Percentiles rank a stretch among this genome's conserved stretches.
Conservation (phyloP, 163 green algal species). For the Trebouxiophyceae sp. region DNA sequence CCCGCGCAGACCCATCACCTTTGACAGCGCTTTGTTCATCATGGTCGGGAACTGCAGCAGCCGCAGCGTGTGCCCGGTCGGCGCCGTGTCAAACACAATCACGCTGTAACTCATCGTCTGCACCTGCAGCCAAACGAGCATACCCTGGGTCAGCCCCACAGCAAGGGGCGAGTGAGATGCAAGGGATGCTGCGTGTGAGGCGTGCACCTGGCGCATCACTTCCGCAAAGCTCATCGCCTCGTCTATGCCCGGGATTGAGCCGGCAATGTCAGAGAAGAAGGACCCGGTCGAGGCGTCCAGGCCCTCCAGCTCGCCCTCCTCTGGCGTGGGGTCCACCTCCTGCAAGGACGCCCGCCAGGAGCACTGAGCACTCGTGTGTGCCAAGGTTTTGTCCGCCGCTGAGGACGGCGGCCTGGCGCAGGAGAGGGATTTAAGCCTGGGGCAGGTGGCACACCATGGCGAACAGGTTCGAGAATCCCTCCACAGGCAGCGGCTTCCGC, state of each 20-base stretch:
- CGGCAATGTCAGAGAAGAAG: conserved; percentile 82
- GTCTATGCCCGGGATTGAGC: conserved; percentile 94
- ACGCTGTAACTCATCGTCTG: conserved; percentile 89
- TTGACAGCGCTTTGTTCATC: conserved; percentile 85
- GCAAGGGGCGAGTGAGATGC: no score
- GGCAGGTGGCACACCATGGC: conserved; percentile 72
- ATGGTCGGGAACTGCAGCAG: conserved; percentile 91
- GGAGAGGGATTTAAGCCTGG: no score
- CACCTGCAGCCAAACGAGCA: no score
- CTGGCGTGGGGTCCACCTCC: conserved; percentile 89
- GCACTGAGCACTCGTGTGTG: no score
- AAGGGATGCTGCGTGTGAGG: no score
- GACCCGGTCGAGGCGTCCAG: conserved; percentile 42
- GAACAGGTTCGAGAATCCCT: conserved; percentile 90
- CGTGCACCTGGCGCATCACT: conserved; percentile 85
- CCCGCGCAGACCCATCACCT: conserved; percentile 79
- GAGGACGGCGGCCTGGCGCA: no score
- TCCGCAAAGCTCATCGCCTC: conserved; percentile 98
- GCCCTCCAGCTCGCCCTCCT: conserved; percentile 37
- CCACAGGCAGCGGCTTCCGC: conserved; percentile 65
- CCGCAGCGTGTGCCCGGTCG: conserved; percentile 90
- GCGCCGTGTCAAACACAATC: conserved; percentile 97
- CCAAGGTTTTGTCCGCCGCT: no score
- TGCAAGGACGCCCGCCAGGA: no score
- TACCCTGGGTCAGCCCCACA: no score